Evolutionary conservation across 1,284 basidiomycete genomes (phyloP).

Genomic region (Trametes pubescens): DNA sequence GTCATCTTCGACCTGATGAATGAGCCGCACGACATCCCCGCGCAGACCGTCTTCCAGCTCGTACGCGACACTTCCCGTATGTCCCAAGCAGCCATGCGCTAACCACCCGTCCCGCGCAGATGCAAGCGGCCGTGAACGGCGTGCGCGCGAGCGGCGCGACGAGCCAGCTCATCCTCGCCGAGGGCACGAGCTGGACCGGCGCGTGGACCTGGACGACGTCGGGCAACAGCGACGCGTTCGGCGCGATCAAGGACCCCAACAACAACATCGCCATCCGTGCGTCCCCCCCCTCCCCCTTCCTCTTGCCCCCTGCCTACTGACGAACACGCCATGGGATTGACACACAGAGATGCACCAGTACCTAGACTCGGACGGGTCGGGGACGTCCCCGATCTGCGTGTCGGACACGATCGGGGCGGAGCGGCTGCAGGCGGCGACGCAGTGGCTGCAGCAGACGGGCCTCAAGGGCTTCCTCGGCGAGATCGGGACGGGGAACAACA

Average conservation of each 20-base stretch:
- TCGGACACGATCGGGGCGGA: slow-evolving; percentile 66
- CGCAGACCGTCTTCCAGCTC: slow-evolving; percentile 53
- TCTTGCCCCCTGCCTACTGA: background rate
- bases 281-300: slow-evolving; percentile 25
- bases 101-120: slow-evolving; percentile 42
- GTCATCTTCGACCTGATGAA: slow-evolving; percentile 74
- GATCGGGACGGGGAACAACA: slow-evolving; percentile 66
- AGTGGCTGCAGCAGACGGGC: slow-evolving; percentile 65
- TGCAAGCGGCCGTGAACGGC: slow-evolving; percentile 69
- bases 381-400: slow-evolving; percentile 62
- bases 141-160: slow-evolving; percentile 68
- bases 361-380: slow-evolving; percentile 71
- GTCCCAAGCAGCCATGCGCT: background rate
- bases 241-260: slow-evolving; percentile 61
- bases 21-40: slow-evolving; percentile 65
- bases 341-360: slow-evolving; percentile 72
- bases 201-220: slow-evolving; percentile 60
- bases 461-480: slow-evolving; percentile 73
- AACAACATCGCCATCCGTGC: slow-evolving; percentile 67
- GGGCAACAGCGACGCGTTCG: slow-evolving; percentile 63
- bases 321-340: background rate
- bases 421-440: slow-evolving; percentile 61
- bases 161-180: slow-evolving; percentile 55
- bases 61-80: slow-evolving; percentile 40
- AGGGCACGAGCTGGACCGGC: slow-evolving; percentile 53